Base-by-base conservation (phyloP, 1,139 yeast genomes). In the Yamadazyma taylorii region DNA sequence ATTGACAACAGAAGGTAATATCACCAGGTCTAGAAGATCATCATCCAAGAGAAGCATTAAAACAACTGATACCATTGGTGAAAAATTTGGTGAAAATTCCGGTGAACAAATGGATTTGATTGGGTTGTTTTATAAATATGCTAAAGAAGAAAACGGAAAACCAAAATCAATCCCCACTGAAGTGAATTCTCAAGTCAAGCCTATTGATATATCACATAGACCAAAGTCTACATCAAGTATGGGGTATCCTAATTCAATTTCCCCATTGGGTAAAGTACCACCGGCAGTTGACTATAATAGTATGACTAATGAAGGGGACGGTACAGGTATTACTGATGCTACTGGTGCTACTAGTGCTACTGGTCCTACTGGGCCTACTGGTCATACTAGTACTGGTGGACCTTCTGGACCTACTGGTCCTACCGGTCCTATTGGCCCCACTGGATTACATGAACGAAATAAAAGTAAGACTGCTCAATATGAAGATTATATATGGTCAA, bases 91-190 rank as follows among this genome's bases (percentile, higher is more conserved):
- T 17, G n/a, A n/a, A n/a, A n/a, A n/a, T n/a, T n/a, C n/a, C n/a
- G 36, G 40, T 4, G 73, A 67, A 24, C 53, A 61, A 10, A 56
- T 58, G 58, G 74, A 68, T 46, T 51, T 70, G 29, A 49, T 69
- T 22, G 56, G 63, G 5, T 52, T 71, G 14, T 70, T 70, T 47
- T 68, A 63, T 50, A 67, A 67, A 40, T 67, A 56, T 46, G 75
- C 77, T 14, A 65, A 63, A 39, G 75, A 70, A 37, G 74, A 66
- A 36, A 55, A 46, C 17, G 24, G 38, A 12, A 37, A 36, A 12
- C 28, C 42, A 4, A 43, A 37, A 9, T 7, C 24, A 4, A 5
- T 16, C n/a, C 7, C 12, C 4, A 5, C 30, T 3, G 24, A 17
- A 12, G 14, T 16, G n/a, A n/a, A n/a, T 5, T 16, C 32, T 19